Evolutionary conservation across 176 grass and related monocot genomes (phyloP).

Genomic region (Cenchrus purpureus): DNA sequence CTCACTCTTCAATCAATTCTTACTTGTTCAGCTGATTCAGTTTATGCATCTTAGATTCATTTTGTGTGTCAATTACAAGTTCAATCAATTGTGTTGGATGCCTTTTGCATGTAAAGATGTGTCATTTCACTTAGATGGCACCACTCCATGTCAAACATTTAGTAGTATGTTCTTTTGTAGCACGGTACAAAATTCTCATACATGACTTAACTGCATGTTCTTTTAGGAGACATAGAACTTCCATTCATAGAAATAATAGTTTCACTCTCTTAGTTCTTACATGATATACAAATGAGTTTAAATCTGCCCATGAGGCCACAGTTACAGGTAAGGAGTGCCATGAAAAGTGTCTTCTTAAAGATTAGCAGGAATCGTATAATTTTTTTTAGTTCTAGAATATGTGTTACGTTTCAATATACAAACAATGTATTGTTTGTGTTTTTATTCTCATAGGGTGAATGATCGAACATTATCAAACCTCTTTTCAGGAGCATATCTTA

Average conservation of each 20-base stretch:
- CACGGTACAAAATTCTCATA: neutral
- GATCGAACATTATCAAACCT: neutral
- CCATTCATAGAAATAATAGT: neutral
- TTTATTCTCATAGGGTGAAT: neutral
- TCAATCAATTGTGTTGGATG: neutral
- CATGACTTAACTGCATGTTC: neutral
- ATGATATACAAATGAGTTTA: neutral
- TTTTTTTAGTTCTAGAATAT: neutral
- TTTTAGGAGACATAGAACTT: neutral
- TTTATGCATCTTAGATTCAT: neutral
- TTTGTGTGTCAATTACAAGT: neutral
- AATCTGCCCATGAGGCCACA: neutral
- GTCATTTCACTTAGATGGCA: neutral
- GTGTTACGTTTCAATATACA: neutral
- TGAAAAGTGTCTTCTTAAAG: neutral
- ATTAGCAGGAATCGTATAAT: neutral
- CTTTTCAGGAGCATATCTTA: constrained; percentile 8
- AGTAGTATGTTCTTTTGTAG: neutral
- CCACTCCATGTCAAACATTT: neutral
- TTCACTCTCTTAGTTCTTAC: neutral
- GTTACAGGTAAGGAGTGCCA: neutral
- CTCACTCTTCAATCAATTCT: constrained; percentile 1
- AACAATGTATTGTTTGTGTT: neutral
- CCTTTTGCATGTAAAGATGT: neutral
- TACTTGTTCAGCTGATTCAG: neutral